A percentile compares a stretch with the other conserved stretches of the same genome.
Evolutionary conservation across 2,329 filamentous ascomycete species (phyloP).

Genomic region (Westerdykella sp.): DNA sequence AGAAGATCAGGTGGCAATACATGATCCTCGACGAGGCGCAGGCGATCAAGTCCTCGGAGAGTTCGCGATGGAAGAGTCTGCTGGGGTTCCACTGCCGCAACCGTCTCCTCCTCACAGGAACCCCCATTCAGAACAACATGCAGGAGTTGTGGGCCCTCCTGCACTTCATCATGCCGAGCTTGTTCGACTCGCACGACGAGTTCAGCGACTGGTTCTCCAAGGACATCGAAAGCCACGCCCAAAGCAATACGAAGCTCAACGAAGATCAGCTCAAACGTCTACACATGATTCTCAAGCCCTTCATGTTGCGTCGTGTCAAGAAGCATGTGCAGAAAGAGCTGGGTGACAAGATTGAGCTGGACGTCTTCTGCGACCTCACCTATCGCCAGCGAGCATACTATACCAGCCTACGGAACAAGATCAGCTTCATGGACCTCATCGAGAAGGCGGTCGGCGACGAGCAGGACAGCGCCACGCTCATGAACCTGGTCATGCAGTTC

Average conservation of each 20-base stretch:
- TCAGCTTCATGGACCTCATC: slow-evolving; percentile 97
- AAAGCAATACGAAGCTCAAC: slow-evolving; percentile 99
- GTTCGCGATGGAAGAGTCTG: slow-evolving; percentile 93
- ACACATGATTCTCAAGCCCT: slow-evolving; percentile 98
- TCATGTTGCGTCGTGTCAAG: slow-evolving; percentile 99
- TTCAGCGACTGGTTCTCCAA: slow-evolving; percentile 94
- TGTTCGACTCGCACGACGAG: slow-evolving; percentile 91
- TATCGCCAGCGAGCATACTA: slow-evolving; percentile 95
- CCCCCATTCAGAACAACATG: slow-evolving; percentile 99
- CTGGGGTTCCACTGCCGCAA: slow-evolving; percentile 94
- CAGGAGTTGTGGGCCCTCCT: slow-evolving; percentile 95
- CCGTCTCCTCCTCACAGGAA: slow-evolving; percentile 86
- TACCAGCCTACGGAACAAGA: slow-evolving; percentile 85
- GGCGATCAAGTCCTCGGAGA: slow-evolving; percentile 96
- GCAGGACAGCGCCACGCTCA: slow-evolving; percentile 87
- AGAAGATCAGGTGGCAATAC: slow-evolving; percentile 99
- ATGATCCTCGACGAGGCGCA: slow-evolving; percentile 99
- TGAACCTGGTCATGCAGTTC: slow-evolving; percentile 99
- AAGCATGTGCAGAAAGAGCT: slow-evolving; percentile 99
- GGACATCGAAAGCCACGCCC: slow-evolving; percentile 95
- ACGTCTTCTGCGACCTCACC: slow-evolving; percentile 93
- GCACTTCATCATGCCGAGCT: slow-evolving; percentile 99
- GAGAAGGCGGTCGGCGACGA: slow-evolving; percentile 96
- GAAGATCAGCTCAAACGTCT: slow-evolving; percentile 94
- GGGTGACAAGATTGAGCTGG: slow-evolving; percentile 95